phyloP scores from a whole-genome alignment of 495 filamentous ascomycete genomes.

The Thermothielavioides terrestris region DNA sequence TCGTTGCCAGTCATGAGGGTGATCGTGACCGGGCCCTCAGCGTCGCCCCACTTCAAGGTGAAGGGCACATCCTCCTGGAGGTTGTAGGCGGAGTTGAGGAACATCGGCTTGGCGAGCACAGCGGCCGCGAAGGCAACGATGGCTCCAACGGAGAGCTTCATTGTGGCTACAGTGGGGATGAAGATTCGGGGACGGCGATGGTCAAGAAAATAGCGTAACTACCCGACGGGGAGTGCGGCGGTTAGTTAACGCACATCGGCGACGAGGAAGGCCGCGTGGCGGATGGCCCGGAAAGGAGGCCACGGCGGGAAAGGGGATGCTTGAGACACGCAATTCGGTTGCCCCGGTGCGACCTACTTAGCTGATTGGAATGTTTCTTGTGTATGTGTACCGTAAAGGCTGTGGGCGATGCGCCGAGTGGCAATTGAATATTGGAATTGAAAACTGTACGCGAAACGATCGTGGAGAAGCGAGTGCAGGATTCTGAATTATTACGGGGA shows the following conservation, averaged over 20 bases:
- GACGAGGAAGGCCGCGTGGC: not conserved
- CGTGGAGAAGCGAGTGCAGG: conserved; percentile 13
- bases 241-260: not conserved
- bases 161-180: conserved; percentile 23
- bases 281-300: not conserved
- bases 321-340: conserved; percentile 2
- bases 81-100: conserved; percentile 37
- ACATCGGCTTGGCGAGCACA: conserved; percentile 26
- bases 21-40: conserved; percentile 32
- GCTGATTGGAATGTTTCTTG: conserved; percentile 3
- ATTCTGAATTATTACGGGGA: conserved; percentile 6
- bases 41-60: conserved; percentile 34
- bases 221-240: not conserved
- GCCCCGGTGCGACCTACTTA: conserved; percentile 1
- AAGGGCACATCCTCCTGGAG: conserved; percentile 32
- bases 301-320: not conserved
- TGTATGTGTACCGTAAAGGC: not conserved
- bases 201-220: conserved; percentile 3
- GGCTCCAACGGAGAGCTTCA: conserved; percentile 35
- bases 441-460: conserved; percentile 9
- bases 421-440: conserved; percentile 8
- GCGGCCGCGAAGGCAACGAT: conserved; percentile 32
- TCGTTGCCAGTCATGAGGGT: conserved; percentile 28
- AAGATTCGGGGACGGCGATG: not conserved
- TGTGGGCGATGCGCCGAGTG: conserved; percentile 3